Conservation (phyloP, 2,329 filamentous ascomycete genomes). For the Pseudocercospora vitis region DNA sequence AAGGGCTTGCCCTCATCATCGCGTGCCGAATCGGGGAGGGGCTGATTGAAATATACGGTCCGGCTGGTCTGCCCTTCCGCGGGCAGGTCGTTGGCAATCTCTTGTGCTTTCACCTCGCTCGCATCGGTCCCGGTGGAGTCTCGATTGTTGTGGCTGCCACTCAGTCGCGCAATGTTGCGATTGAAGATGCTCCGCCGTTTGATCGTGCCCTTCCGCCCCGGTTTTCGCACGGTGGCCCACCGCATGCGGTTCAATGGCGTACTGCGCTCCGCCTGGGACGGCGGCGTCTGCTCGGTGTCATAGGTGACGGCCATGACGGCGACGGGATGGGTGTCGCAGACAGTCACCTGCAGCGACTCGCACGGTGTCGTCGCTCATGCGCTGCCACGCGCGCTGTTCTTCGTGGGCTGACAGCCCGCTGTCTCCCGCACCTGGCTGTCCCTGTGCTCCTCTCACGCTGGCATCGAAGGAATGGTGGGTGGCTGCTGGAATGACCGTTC, state of each 20-base stretch:
- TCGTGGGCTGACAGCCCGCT: conserved; percentile 8
- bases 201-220: conserved; percentile 68
- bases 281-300: conserved; percentile 19
- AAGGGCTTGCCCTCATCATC: conserved; percentile 78
- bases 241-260: conserved; percentile 69
- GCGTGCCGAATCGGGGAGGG: conserved; percentile 70
- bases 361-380: neutral
- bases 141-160: conserved; percentile 40
- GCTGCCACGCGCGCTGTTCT: conserved; percentile 1
- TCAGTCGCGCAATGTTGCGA: conserved; percentile 47
- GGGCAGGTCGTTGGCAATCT: conserved; percentile 27
- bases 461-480: conserved; percentile 9
- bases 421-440: neutral
- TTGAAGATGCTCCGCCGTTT: conserved; percentile 84
- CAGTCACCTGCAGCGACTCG: conserved; percentile 3
- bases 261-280: conserved; percentile 42
- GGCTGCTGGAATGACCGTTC: conserved; percentile 7
- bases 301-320: conserved; percentile 25
- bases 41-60: conserved; percentile 80
- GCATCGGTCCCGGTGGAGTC: conserved; percentile 40
- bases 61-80: conserved; percentile 48
- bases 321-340: conserved; percentile 10
- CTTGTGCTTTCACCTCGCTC: conserved; percentile 35
- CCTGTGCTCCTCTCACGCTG: conserved; percentile 8
- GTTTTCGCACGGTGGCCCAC: conserved; percentile 93